Conservation (phyloP, 768 basidiomycete genomes). For the Boletus sensibilis region DNA sequence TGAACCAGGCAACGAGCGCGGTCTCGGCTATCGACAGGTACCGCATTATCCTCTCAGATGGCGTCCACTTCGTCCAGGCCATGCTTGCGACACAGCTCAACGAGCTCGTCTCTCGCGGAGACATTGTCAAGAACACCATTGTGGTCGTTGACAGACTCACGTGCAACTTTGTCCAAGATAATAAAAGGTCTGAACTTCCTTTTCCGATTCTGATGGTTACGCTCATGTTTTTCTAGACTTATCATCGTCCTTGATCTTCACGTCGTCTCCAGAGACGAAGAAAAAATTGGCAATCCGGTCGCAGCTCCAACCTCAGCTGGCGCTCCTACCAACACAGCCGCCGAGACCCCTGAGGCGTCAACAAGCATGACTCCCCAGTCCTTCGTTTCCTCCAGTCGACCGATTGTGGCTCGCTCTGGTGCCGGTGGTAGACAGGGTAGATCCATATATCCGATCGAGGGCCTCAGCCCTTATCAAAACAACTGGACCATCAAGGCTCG, state of each 20-base stretch:
- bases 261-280: constrained; percentile 48
- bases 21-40: constrained; percentile 51
- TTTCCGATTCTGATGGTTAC: neutral
- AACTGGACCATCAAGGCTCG: constrained; percentile 98
- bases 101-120: constrained; percentile 59
- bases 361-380: constrained; percentile 32
- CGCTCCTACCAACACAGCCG: constrained; percentile 23
- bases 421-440: constrained; percentile 23
- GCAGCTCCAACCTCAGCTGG: constrained; percentile 38
- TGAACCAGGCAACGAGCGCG: constrained; percentile 39
- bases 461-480: constrained; percentile 94
- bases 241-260: constrained; percentile 75
- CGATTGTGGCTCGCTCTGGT: constrained; percentile 7
- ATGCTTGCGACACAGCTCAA: constrained; percentile 97
- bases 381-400: constrained; percentile 21
- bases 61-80: constrained; percentile 79
- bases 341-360: constrained; percentile 27
- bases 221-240: constrained; percentile 47
- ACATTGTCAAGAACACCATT: constrained; percentile 64
- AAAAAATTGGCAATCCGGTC: constrained; percentile 74
- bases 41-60: constrained; percentile 89
- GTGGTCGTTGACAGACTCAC: constrained; percentile 73
- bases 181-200: constrained; percentile 56
- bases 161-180: constrained; percentile 79
- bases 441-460: constrained; percentile 81